Evolutionary conservation across 106 monocot species (phyloP).

Genomic region (Allium cepa): DNA sequence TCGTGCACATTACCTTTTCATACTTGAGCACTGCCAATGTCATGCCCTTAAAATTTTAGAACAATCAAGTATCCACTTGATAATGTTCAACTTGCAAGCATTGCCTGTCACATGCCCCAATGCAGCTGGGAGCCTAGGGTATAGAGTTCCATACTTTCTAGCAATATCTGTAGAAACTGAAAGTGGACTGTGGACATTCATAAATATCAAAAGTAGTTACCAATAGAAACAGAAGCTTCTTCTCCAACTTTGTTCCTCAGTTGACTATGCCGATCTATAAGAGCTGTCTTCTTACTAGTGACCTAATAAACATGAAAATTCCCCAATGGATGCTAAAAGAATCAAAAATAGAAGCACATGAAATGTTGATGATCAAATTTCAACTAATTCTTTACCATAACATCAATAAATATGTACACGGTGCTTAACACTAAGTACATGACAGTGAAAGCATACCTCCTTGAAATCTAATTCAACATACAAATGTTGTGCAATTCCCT

Average conservation of each 20-base stretch:
- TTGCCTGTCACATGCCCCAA: too few relatives aligned
- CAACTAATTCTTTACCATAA: too few relatives aligned
- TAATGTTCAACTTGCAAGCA: too few relatives aligned
- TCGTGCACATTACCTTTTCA: too few relatives aligned
- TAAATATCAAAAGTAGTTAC: slow-evolving; percentile 16
- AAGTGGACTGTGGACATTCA: background rate
- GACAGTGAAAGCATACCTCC: slow-evolving; percentile 42
- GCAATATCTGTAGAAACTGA: too few relatives aligned
- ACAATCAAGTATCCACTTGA: too few relatives aligned
- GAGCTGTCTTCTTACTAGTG: slow-evolving; percentile 88
- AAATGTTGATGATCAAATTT: too few relatives aligned
- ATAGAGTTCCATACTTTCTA: too few relatives aligned
- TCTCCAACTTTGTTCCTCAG: slow-evolving; percentile 72
- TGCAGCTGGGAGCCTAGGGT: too few relatives aligned
- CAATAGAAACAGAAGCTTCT: slow-evolving; percentile 65
- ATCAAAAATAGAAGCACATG: background rate
- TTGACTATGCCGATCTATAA: slow-evolving; percentile 66
- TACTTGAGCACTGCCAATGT: too few relatives aligned
- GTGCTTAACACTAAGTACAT: background rate
- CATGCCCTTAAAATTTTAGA: too few relatives aligned
- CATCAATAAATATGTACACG: too few relatives aligned
- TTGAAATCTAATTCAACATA: slow-evolving; percentile 95
- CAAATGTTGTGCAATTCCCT: slow-evolving; percentile 72
- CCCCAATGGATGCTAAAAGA: background rate
- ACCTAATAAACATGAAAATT: slow-evolving; percentile 34